phyloP scores from a whole-genome alignment of 1,284 basidiomycete species.

The Uromyces viciae-fabae region DNA sequence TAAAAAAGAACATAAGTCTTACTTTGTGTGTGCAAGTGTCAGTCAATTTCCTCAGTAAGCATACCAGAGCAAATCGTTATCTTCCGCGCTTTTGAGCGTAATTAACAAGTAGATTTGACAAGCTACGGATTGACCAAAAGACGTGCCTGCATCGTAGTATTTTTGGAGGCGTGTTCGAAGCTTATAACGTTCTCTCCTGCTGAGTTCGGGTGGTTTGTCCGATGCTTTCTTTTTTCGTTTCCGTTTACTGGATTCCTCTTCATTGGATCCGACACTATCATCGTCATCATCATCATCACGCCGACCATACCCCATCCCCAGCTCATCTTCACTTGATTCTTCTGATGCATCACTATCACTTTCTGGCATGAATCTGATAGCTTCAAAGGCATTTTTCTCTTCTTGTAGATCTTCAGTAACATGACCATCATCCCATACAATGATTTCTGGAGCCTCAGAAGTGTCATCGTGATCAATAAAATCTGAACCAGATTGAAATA shows the following conservation, averaged over 20 bases:
- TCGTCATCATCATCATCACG: slow-evolving; percentile 10
- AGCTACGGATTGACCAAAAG: slow-evolving; percentile 82
- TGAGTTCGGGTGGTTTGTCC: not conserved
- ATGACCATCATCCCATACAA: slow-evolving; percentile 38
- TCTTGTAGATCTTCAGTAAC: slow-evolving; percentile 7
- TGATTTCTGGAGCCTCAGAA: not conserved
- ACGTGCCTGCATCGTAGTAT: slow-evolving; percentile 81
- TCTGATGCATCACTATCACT: slow-evolving; percentile 23
- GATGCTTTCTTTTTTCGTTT: not conserved
- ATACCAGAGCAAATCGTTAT: slow-evolving; percentile 89
- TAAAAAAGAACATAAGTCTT: not conserved
- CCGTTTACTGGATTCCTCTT: not conserved
- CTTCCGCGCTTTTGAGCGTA: slow-evolving; percentile 78
- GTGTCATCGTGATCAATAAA: not conserved
- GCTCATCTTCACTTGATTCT: slow-evolving; percentile 30
- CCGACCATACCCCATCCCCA: slow-evolving; percentile 22
- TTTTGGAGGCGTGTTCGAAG: slow-evolving; percentile 67
- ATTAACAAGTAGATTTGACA: slow-evolving; percentile 86
- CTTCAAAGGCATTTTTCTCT: slow-evolving; percentile 21
- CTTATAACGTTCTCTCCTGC: slow-evolving; percentile 14
- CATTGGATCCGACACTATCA: not conserved
- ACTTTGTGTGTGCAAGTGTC: not conserved
- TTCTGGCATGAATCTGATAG: slow-evolving; percentile 22
- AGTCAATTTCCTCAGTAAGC: slow-evolving; percentile 45
- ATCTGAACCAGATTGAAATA: slow-evolving; percentile 63